phyloP scores from a whole-genome alignment of 257 asterid species.

The Leonotis leonurus region DNA sequence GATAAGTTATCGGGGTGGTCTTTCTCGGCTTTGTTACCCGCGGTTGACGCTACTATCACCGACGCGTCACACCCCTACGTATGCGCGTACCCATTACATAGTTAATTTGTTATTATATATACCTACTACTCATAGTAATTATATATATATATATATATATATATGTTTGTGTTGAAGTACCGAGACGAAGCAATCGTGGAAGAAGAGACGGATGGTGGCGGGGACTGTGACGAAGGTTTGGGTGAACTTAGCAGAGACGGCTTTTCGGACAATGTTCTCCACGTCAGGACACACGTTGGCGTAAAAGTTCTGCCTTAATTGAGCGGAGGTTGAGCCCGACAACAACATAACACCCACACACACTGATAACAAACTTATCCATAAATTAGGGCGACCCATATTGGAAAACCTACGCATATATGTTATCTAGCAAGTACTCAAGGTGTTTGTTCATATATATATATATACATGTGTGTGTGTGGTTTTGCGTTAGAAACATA shows the following conservation, averaged over 20 bases:
- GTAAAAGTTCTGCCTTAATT: constrained; percentile 43
- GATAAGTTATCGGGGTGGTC: constrained; percentile 79
- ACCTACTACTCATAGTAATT: too few species aligned
- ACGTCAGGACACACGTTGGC: constrained; percentile 55
- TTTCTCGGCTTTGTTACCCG: constrained; percentile 63
- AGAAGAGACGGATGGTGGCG: constrained; percentile 61
- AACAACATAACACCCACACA: constrained; percentile 20
- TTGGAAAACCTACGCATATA: too few species aligned
- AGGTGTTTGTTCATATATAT: not conserved
- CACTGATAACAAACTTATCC: constrained; percentile 14
- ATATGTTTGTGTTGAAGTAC: constrained; percentile 42
- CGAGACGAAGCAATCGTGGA: constrained; percentile 74
- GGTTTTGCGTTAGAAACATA: too few species aligned
- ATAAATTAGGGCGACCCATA: constrained; percentile 27
- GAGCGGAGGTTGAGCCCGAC: constrained; percentile 37
- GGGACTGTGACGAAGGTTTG: constrained; percentile 74
- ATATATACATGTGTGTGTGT: too few species aligned
- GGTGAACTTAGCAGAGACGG: constrained; percentile 40
- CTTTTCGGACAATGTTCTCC: constrained; percentile 51
- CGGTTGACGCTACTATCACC: constrained; percentile 50
- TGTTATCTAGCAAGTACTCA: too few species aligned
- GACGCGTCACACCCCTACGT: constrained; percentile 99
- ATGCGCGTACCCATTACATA: too few species aligned
- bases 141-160: too few species aligned
- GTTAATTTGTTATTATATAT: too few species aligned